phyloP scores from a whole-genome alignment of 2,329 filamentous ascomycete genomes.

The Fusarium verticillioides region DNA sequence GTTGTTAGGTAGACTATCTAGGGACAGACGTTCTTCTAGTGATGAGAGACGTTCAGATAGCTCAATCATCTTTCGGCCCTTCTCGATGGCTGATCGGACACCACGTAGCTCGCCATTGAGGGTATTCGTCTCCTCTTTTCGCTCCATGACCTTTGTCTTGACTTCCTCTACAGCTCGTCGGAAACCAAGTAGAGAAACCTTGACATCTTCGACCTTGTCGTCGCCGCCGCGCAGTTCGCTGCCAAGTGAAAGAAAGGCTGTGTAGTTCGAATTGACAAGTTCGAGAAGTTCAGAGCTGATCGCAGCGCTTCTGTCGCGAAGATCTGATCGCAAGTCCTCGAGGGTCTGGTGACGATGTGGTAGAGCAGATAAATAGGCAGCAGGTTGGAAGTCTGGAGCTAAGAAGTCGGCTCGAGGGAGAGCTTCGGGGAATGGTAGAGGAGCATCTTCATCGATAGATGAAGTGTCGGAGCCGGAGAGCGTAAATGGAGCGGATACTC shows the following conservation, averaged over 20 bases:
- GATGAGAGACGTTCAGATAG: conserved; percentile 70
- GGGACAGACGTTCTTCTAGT: conserved; percentile 71
- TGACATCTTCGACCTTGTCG: conserved; percentile 89
- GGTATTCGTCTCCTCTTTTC: conserved; percentile 70
- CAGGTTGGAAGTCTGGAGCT: conserved; percentile 78
- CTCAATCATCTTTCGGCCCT: conserved; percentile 72
- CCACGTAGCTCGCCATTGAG: conserved; percentile 74
- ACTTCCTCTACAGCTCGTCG: conserved; percentile 83
- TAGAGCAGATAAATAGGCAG: conserved; percentile 82
- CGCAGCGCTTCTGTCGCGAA: conserved; percentile 81
- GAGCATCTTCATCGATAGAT: conserved; percentile 67
- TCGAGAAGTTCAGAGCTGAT: conserved; percentile 90
- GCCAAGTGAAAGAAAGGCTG: conserved; percentile 87
- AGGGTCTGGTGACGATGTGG: conserved; percentile 93
- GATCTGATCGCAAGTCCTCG: conserved; percentile 87
- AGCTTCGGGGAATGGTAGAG: conserved; percentile 88
- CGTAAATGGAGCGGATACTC: conserved; percentile 51
- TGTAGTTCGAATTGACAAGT: conserved; percentile 95
- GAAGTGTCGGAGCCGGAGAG: conserved; percentile 56
- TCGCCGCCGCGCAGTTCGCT: conserved; percentile 86
- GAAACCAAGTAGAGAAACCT: conserved; percentile 88
- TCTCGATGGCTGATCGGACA: conserved; percentile 72
- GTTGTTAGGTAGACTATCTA: conserved; percentile 54
- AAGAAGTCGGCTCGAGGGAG: conserved; percentile 88
- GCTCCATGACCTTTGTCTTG: conserved; percentile 70